phyloP scores from a whole-genome alignment of 2,329 filamentous ascomycete genomes.

The Xylaria polymorpha region DNA sequence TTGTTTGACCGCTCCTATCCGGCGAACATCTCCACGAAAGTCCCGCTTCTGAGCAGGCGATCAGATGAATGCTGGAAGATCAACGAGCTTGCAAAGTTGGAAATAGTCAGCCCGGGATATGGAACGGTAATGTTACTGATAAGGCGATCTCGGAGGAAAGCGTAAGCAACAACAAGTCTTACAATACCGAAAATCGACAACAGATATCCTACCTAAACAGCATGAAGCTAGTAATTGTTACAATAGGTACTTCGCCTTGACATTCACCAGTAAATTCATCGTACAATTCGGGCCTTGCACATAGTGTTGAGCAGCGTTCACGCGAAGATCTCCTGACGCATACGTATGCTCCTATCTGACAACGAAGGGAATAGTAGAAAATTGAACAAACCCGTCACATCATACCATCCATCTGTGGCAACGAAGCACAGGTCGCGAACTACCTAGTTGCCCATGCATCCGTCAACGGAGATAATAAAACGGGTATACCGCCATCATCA shows the following conservation, averaged over 20 bases:
- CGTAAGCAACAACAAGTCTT: background rate
- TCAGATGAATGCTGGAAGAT: constrained; percentile 4
- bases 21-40: background rate
- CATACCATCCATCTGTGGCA: background rate
- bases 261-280: background rate
- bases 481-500: background rate
- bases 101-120: background rate
- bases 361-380: background rate
- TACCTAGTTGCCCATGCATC: background rate
- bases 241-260: background rate
- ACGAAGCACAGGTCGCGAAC: constrained; percentile 1
- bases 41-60: background rate
- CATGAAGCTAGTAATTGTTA: background rate
- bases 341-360: background rate
- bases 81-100: background rate
- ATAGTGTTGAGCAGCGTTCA: background rate
- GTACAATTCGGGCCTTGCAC: background rate
- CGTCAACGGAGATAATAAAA: background rate
- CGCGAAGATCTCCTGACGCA: background rate
- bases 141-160: background rate
- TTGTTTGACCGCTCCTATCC: background rate
- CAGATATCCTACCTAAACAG: background rate
- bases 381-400: background rate
- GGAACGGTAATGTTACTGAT: background rate
- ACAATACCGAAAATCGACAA: background rate